phyloP scores from a whole-genome alignment of 2,329 filamentous ascomycete species.

The Didymella pinodella region DNA sequence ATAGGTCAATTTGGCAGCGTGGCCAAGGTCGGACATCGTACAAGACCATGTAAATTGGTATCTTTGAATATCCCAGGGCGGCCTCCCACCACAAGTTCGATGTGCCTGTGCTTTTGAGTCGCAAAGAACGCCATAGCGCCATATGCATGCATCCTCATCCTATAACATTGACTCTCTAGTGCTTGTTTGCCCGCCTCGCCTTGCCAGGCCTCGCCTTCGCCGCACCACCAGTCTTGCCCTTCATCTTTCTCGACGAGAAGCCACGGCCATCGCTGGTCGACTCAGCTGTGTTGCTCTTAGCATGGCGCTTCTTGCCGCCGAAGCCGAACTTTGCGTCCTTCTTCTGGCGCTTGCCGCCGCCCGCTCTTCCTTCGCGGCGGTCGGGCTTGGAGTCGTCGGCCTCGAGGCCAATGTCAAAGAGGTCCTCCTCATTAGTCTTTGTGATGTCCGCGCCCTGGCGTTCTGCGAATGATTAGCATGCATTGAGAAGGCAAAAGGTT shows the following conservation, averaged over 20 bases:
- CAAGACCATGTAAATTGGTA: conserved; percentile 26
- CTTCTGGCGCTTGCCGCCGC: conserved; percentile 82
- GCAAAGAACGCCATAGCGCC: conserved; percentile 39
- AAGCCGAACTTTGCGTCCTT: conserved; percentile 95
- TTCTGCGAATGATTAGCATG: conserved; percentile 64
- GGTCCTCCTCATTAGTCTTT: conserved; percentile 77
- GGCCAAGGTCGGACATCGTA: neutral
- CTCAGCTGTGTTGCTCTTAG: conserved; percentile 87
- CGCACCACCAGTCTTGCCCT: conserved; percentile 56
- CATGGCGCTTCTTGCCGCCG: conserved; percentile 91
- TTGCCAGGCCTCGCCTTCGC: conserved; percentile 46
- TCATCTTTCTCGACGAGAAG: conserved; percentile 88
- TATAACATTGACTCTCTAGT: conserved; percentile 21
- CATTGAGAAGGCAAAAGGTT: neutral
- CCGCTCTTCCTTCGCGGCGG: conserved; percentile 46
- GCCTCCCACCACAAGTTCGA: conserved; percentile 10
- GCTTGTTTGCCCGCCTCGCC: conserved; percentile 45
- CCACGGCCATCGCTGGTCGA: conserved; percentile 81
- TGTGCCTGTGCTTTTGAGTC: conserved; percentile 25
- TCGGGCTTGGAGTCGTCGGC: conserved; percentile 58
- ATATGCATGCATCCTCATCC: conserved; percentile 23
- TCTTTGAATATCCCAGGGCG: conserved; percentile 17
- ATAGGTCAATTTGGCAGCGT: neutral
- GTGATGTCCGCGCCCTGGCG: conserved; percentile 76
- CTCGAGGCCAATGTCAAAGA: conserved; percentile 84